Evolutionary conservation across 2,329 filamentous ascomycete genomes (phyloP), one percentile per base, ranked within the genome.

Genomic region (Monosporascus sp.): DNA sequence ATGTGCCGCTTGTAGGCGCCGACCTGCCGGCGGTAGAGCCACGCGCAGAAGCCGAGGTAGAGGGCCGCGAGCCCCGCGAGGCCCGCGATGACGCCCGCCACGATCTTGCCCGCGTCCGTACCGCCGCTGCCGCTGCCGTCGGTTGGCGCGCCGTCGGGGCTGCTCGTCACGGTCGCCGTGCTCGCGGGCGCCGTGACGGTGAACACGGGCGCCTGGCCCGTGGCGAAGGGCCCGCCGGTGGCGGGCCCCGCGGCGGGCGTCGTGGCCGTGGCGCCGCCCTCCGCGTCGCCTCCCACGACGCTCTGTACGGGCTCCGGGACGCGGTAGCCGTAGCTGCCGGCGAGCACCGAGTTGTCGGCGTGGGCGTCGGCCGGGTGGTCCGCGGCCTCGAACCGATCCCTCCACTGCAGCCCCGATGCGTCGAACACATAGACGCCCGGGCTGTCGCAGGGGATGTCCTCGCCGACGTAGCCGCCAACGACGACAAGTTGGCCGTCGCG

Each of bases 371-470:
- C 65, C 0, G 75, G 70, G 53, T 77, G 74, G 31, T 74, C 75
- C 1, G 82, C 72, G 0, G 85, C 79, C 5, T 72, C 80, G 70
- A 89, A 91, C 20, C 76, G 74, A 51, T 77, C 77, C 22, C 75
- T 74, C 86, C 86, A 90, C 56, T 78, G 65, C 2, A 90, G 74
- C 8, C 74, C 78, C 11, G 82, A 84, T 34, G 85, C 78, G 67
- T 91, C 85, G 69, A 90, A 90, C 46, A 88, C 81, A 64, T 89
- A 90, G 55, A 90, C 77, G 1, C 86, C 85, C 0, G 84, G 84
- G 17, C 72, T 79, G 59, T 90, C 87, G 65, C 87, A 90, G 3
- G 72, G 76, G 8, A 83, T 73, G 11, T 82, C 72, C 25, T 74
- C 69, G 3, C 83, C 83, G 7, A 85, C 79, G 63, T 88, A 90